These are phyloP conservation scores for Tolypocladium ophioglossoides DNA, from an alignment of 2,329 filamentous ascomycete genomes.

Conservation along the genomic window DNA sequence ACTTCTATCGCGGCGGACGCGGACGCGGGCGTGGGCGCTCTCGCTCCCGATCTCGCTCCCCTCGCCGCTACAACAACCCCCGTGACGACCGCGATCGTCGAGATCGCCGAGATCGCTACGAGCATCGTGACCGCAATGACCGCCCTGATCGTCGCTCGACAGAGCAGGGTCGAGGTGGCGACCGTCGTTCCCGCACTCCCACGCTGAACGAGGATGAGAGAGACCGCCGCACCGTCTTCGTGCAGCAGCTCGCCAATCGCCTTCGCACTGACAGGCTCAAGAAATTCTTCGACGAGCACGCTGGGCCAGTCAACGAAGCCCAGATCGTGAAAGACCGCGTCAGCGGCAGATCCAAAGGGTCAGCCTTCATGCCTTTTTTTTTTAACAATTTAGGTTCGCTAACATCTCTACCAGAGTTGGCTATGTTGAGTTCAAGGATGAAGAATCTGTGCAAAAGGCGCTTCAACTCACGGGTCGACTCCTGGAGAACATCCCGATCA, in stretches of 20 bases:
- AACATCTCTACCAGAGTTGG: constrained; percentile 60
- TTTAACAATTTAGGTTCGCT: constrained; percentile 17
- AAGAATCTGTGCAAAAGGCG: constrained; percentile 86
- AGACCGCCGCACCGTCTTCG: constrained; percentile 93
- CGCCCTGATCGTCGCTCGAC: constrained; percentile 40
- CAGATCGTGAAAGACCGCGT: constrained; percentile 98
- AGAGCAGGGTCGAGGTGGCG: constrained; percentile 41
- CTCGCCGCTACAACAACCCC: constrained; percentile 49
- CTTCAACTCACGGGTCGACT: constrained; percentile 98
- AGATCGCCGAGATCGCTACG: constrained; percentile 39
- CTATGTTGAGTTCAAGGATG: constrained; percentile 97
- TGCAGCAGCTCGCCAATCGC: constrained; percentile 93
- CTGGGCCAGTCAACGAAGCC: constrained; percentile 88
- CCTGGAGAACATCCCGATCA: constrained; percentile 96
- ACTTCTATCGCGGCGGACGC: constrained; percentile 49
- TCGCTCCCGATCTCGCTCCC: constrained; percentile 63
- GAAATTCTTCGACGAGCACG: constrained; percentile 90
- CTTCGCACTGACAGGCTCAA: constrained; percentile 87
- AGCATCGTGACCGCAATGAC: constrained; percentile 37
- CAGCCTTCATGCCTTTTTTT: constrained; percentile 24
- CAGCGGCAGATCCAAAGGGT: constrained; percentile 96
- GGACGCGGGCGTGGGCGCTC: constrained; percentile 46
- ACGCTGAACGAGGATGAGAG: constrained; percentile 89
- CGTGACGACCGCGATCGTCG: constrained; percentile 40
- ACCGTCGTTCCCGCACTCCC: constrained; percentile 44